Evolutionary conservation across 192 early-diverging fungal genomes (phyloP), one percentile per base, ranked within the genome.

Genomic region (Coemansia sp.): DNA sequence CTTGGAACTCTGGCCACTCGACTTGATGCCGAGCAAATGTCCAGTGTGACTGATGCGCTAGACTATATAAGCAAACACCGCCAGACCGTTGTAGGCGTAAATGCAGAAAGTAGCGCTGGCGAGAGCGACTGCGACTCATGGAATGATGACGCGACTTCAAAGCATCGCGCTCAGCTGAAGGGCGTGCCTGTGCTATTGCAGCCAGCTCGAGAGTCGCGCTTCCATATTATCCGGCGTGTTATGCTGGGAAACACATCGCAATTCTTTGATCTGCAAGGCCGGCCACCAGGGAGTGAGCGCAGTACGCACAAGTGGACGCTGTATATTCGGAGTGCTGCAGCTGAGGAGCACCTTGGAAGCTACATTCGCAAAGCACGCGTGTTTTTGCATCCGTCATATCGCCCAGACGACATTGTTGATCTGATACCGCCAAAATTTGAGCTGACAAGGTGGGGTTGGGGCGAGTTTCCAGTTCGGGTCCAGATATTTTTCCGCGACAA

Each of bases 301-400:
- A 87, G 85, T 71, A 90, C 85, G 4, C 90, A 94, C 83, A 89
- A 89, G 68, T 97, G 95, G 95, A 97, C 94, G 82, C 82, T 95
- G 3, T 96, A 92, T 68, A 84, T 96, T 14, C 87, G 91, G 82
- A 23, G 87, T 80, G 11, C 73, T 67, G 4, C 74, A 65, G 37
- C 65, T 35, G 73, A 79, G n/a, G 27, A 63, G 25, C 73, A 77
- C 27, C 74, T 89, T 0, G 75, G 83, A 0, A 71, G 88, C 4
- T 97, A 92, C 61, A 77, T 97, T 14, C 82, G 85, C 21, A 85
- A 85, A 50, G 92, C 95, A 50, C 87, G 94, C 12, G 93, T 92
- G 57, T 89, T 90, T 78, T 80, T 97, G 10, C 94, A 97, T 67
- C 92, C 91, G 60, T 91, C 90, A 59, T 97, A 95, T 67, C 85